Conservation (phyloP, 129 eudicot genomes). For the Calendula officinalis region DNA sequence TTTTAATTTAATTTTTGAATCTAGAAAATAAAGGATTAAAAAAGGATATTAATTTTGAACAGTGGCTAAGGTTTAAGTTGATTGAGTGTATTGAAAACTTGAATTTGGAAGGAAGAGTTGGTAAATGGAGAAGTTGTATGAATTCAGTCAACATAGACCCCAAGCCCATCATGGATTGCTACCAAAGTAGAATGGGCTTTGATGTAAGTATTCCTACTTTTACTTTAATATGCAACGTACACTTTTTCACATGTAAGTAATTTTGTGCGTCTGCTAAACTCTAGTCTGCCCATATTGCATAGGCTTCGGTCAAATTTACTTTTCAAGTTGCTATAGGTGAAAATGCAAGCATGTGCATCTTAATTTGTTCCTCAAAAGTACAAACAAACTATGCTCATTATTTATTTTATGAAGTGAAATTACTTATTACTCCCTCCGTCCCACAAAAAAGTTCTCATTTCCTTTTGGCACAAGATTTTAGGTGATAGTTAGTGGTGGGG, state of each 20-base stretch:
- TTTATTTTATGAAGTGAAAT: too few relatives aligned
- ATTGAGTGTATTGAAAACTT: conserved; percentile 66
- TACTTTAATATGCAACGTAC: neutral
- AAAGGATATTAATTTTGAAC: conserved; percentile 5
- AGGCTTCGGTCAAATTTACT: neutral
- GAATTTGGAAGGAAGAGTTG: conserved; percentile 51
- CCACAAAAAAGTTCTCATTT: too few relatives aligned
- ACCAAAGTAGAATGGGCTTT: conserved; percentile 47
- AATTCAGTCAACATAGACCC: conserved; percentile 39
- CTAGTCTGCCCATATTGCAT: too few relatives aligned
- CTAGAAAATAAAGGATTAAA: neutral
- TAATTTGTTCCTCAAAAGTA: too few relatives aligned
- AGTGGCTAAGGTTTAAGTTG: conserved; percentile 58
- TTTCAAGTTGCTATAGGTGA: neutral
- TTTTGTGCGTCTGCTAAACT: neutral
- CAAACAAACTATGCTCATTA: too few relatives aligned
- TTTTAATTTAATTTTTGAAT: neutral
- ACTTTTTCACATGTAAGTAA: neutral
- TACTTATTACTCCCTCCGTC: too few relatives aligned
- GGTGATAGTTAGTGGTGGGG: too few relatives aligned
- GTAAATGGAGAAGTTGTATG: conserved; percentile 71
- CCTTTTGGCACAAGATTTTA: too few relatives aligned
- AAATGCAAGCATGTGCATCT: too few relatives aligned
- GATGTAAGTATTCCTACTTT: conserved; percentile 40
- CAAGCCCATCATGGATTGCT: conserved; percentile 62